Base-by-base conservation (phyloP, 2,329 filamentous ascomycete species). In the Nemania sp. region DNA sequence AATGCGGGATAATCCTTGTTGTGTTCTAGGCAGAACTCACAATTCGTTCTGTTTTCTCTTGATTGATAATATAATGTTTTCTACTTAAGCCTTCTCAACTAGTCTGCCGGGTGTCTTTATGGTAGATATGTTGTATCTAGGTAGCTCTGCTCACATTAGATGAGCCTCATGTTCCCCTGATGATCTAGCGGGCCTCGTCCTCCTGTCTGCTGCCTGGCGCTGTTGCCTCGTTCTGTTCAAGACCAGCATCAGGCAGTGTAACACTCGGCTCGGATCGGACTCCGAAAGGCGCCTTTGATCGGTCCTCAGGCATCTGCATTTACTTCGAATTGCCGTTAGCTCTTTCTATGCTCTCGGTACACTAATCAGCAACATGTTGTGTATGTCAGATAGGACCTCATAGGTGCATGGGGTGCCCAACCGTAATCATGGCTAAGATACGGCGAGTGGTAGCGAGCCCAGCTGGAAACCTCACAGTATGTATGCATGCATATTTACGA, bases 201-300 rank as follows among this genome's bases (percentile, higher is more conserved):
- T n/a, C n/a, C n/a, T n/a, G n/a, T n/a, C n/a, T n/a, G n/a, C n/a
- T n/a, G n/a, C n/a, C n/a, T n/a, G n/a, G n/a, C n/a, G n/a, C n/a
- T n/a, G n/a, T 44, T 46, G 17, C 19, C 17, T 14, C 14, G 28
- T 34, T 40, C 24, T 19, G 17, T 20, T 24, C 19, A 20, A 42
- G 20, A 26, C 39, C 43, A 33, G 48, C 34, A 55, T 30, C 42
- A 41, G 34, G 43, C 34, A 33, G 52, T 52, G 52, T 52, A 55
- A 52, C 52, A 15, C 19, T 30, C 43, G 19, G 36, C 22, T 36
- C 52, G 52, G 55, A 52, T 49, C 52, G 52, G 48, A 49, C 52
- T 55, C 52, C 55, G 52, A 58, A 48, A 41, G 40, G 23, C 28
- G 22, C 3, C 2, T 31, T 15, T 20, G n/a, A 7, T 36, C 15